Conservation (phyloP, 2,329 filamentous ascomycete species). For the Lachnum nothofagi region DNA sequence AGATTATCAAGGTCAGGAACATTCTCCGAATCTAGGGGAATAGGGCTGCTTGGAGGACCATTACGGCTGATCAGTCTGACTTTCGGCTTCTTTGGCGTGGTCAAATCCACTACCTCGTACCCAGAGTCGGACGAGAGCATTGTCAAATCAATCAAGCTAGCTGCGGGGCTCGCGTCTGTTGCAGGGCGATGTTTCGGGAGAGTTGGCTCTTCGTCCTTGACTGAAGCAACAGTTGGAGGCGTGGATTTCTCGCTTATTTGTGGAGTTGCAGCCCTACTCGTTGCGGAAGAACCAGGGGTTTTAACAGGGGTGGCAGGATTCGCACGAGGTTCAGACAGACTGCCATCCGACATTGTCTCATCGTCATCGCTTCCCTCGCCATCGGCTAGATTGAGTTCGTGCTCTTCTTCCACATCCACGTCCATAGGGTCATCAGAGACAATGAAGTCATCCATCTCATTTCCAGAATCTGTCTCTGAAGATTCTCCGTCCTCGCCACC, state of each 20-base stretch:
- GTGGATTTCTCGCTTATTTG: background rate
- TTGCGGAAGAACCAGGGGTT: background rate
- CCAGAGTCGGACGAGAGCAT: conserved; percentile 19
- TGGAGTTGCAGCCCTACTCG: background rate
- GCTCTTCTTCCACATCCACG: conserved; percentile 15
- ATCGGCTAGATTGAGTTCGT: conserved; percentile 26
- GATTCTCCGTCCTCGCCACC: conserved; percentile 24
- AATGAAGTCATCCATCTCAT: no score
- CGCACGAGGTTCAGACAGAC: background rate
- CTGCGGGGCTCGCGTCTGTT: background rate
- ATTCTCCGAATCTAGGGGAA: background rate
- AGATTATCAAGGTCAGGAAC: conserved; percentile 12
- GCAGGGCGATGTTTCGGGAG: background rate
- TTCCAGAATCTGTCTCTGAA: conserved; percentile 26
- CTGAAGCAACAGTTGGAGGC: background rate
- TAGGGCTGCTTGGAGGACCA: conserved; percentile 4
- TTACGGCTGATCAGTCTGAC: conserved; percentile 12
- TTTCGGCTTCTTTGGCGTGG: conserved; percentile 15
- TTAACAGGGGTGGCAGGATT: background rate
- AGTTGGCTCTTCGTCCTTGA: conserved; percentile 6
- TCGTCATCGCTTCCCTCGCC: conserved; percentile 19
- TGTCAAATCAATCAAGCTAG: conserved; percentile 22
- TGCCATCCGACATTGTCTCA: conserved; percentile 15
- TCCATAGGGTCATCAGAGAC: conserved; percentile 39
- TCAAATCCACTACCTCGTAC: conserved; percentile 11